Percentiles rank a stretch among this genome's conserved stretches.
phyloP scores from a whole-genome alignment of 2,329 filamentous ascomycete species.

The Berkeleyomyces basicola region DNA sequence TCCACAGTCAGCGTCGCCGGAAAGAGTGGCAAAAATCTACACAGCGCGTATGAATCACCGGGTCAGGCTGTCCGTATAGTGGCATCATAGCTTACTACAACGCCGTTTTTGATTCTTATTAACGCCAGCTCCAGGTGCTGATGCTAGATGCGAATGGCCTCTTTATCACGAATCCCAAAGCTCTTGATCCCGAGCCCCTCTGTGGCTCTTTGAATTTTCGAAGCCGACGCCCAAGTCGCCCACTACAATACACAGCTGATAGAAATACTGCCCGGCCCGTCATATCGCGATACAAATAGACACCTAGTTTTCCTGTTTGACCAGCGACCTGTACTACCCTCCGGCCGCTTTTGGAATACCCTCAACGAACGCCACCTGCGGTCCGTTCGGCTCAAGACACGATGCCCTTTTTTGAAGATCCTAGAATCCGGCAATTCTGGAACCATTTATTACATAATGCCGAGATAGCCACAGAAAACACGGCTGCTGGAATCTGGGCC shows the following conservation, averaged over 20 bases:
- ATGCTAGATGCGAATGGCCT: background rate
- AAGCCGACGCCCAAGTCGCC: background rate
- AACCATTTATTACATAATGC: conserved; percentile 84
- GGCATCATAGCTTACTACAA: background rate
- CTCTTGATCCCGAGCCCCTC: background rate
- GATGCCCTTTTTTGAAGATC: conserved; percentile 57
- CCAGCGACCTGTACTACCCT: too few species aligned
- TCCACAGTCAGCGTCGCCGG: background rate
- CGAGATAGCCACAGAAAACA: conserved; percentile 77
- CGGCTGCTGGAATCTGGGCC: conserved; percentile 79
- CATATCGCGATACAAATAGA: background rate
- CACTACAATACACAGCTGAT: background rate
- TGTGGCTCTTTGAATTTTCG: background rate
- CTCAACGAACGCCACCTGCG: too few species aligned
- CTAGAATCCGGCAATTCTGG: conserved; percentile 80
- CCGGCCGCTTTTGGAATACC: too few species aligned
- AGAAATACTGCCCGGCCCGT: background rate
- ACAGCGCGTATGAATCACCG: background rate
- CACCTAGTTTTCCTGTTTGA: background rate
- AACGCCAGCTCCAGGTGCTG: background rate
- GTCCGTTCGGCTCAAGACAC: conserved; percentile 14
- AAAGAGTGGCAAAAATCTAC: background rate
- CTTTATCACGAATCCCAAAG: background rate
- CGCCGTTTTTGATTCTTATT: background rate
- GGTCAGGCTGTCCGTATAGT: background rate